Conservation (phyloP, 2,329 filamentous ascomycete genomes). For the Fulvia fulva region DNA sequence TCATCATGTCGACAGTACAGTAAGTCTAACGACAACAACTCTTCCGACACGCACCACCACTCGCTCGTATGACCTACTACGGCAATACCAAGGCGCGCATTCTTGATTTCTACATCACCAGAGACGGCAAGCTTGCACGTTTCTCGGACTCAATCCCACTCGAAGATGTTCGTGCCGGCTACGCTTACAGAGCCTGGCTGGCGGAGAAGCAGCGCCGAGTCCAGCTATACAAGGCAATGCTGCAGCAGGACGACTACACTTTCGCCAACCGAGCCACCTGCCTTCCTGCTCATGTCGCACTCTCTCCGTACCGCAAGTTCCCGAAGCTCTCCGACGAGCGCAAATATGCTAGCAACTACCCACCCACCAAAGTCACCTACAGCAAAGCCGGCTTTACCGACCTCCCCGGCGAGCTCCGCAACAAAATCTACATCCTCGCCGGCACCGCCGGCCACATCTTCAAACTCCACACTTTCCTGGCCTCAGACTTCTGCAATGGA, state of each 20-base stretch:
- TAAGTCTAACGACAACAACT: no score
- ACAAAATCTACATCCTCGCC: background rate
- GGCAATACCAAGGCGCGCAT: no score
- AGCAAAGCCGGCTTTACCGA: background rate
- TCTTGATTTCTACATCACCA: no score
- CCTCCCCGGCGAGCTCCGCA: background rate
- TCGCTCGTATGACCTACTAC: no score
- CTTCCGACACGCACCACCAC: no score
- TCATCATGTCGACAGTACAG: no score
- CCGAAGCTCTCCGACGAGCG: background rate
- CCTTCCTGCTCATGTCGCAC: background rate
- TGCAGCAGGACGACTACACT: background rate
- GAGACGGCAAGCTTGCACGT: no score
- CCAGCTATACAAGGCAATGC: background rate
- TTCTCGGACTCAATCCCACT: no score
- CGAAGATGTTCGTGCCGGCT: no score
- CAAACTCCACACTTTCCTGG: background rate
- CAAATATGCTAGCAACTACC: background rate
- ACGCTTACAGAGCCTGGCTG: no score
- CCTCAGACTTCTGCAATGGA: background rate
- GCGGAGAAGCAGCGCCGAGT: no score
- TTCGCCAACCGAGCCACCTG: background rate
- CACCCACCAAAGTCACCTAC: background rate
- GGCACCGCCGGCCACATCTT: background rate
- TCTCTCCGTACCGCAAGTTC: background rate